Evolutionary conservation across 441 rosid species (phyloP), one percentile per base, ranked within the genome.

Genomic region (Rhodomyrtus psidioides): DNA sequence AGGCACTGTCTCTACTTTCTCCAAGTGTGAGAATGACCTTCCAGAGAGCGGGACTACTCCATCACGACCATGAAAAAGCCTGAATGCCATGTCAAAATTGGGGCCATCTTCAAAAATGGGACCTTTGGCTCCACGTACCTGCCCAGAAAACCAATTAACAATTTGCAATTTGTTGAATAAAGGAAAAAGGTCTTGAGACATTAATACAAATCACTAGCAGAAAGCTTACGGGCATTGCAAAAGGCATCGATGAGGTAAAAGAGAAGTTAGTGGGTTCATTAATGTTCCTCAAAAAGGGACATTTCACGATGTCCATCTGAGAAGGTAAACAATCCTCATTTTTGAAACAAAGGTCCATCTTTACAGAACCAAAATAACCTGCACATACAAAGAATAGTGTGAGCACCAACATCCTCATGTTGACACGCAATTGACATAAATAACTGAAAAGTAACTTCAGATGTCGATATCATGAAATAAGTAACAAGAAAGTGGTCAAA

Each of bases 81-180:
- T 91, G 89, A 93, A 94, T 16, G 96, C 95, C 87, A 87, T 91
- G 62, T 93, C 97, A 87, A 94, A 94, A 91, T 94, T 93, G 53
- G 96, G 97, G 14, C 95, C 97, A 92, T 94, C 97, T 91, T 94
- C 97, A 86, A 94, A 94, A n/a, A 94, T 94, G 2, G 97, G 97
- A 85, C 95, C 97, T 89, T 91, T 91, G 81, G 92, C 91, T 46
- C 93, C 92, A 83, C 93, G 91, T 23, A 89, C 94, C 97, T 94
- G 89, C 82, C n/a, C 75, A 83, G 79, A 27, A 46, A 57, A 86
- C 53, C 82, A 79, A 46, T 23, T 42, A 55, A 16, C 12, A 39
- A 39, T 70, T 70, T 39, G n/a, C 49, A 70, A 19, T 39, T 21
- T 39, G 81, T 82, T 24, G 76, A 51, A 60, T 19, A 49, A 42